Evolutionary conservation across 2,329 filamentous ascomycete genomes (phyloP).

Genomic region (Corniculantispora saksenae): DNA sequence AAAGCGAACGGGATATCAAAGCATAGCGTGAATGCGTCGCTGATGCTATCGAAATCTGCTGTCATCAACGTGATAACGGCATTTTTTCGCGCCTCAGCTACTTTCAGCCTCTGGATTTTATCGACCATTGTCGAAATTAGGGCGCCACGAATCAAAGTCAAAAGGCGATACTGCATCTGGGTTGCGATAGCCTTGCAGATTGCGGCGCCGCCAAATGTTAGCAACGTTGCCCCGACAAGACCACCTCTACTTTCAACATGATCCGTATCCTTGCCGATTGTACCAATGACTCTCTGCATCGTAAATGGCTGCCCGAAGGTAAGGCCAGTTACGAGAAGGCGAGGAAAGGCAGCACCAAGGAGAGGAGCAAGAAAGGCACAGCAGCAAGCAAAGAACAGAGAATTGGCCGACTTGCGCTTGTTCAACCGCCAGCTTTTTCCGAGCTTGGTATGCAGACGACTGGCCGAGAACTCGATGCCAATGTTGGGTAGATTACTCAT

Average conservation of each 20-base stretch:
- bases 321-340: not conserved
- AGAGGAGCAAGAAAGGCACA: not conserved
- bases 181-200: not conserved
- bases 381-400: conserved; percentile 22
- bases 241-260: conserved; percentile 9
- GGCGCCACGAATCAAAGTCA: not conserved
- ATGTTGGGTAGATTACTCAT: not conserved
- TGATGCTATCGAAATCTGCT: not conserved
- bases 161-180: not conserved
- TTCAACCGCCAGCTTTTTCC: not conserved
- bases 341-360: not conserved
- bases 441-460: not conserved
- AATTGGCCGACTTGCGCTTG: not conserved
- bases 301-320: not conserved
- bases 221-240: not conserved
- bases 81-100: not conserved
- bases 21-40: not conserved
- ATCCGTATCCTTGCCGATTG: conserved; percentile 19
- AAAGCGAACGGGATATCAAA: conserved; percentile 1
- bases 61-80: not conserved
- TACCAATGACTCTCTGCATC: conserved; percentile 16
- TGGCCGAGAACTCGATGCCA: not conserved
- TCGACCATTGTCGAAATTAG: not conserved
- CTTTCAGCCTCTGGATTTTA: not conserved
- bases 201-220: not conserved